Evolutionary conservation across 306 rosid genomes (phyloP), one percentile per base, ranked within the genome.

Genomic region (Castanea crenata): DNA sequence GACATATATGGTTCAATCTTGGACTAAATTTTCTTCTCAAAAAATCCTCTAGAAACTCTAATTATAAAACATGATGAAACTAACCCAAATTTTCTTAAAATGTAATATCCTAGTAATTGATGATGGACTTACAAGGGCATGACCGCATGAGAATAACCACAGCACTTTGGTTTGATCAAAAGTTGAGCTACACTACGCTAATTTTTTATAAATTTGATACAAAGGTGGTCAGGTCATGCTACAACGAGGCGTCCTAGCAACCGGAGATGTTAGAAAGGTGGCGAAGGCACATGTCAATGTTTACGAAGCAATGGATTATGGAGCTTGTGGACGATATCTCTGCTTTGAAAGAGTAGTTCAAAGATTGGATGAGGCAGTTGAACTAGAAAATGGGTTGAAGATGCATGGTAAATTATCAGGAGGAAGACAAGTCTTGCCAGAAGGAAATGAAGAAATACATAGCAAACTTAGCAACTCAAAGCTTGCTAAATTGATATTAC

Each of bases 361-460:
- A 64, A 64, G 23, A 31, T 64, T 64, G 70, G 70, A 64, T 1
- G 70, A 64, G 46, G 46, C 70, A 20, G 16, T 31, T 31, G 70
- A 64, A 16, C 5, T 64, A 16, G 46, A 64, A 32, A 64, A 31
- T 31, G 46, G 70, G 46, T 31, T 64, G 23, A 12, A 64, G 21
- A 31, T 31, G 70, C 70, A 64, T 64, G 70, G 70, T 29, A 29
- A 29, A 32, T 32, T 64, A 16, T 64, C 70, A 64, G 70, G 70
- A 64, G 41, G 14, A 3, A 29, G 70, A 31, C 19, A 32, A 16
- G 46, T 64, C 13, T 64, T 64, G 4, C 46, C 13, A 64, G 70
- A 64, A 31, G 70, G 11, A 63, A 19, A 63, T n/a, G 41, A 64
- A 31, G 70, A 64, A 64, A 64, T 64, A 64, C 20, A 18, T 31